phyloP scores from a whole-genome alignment of 306 rosid genomes.

The Medicago lupulina region DNA sequence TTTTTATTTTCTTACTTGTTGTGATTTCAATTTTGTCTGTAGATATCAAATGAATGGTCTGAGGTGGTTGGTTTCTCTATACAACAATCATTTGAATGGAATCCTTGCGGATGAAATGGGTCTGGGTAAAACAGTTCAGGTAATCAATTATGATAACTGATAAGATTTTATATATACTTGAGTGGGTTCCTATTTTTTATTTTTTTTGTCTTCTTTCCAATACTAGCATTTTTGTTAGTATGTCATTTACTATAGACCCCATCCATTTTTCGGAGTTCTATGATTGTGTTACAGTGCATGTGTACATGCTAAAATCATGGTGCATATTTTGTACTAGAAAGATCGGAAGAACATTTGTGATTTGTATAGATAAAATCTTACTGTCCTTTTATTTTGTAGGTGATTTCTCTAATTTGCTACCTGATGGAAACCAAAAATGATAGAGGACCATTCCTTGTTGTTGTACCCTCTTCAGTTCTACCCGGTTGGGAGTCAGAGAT shows the following conservation, averaged over 20 bases:
- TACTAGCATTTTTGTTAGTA: neutral
- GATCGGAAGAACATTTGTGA: slow-evolving; percentile 11
- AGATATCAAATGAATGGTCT: slow-evolving; percentile 99
- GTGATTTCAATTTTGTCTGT: slow-evolving; percentile 44
- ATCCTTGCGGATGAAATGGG: slow-evolving; percentile 99
- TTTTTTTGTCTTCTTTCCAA: neutral
- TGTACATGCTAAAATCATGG: slow-evolving; percentile 23
- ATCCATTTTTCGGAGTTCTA: slow-evolving; percentile 9
- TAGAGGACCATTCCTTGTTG: slow-evolving; percentile 98
- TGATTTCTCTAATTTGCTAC: slow-evolving; percentile 93
- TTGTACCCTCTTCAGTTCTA: slow-evolving; percentile 96
- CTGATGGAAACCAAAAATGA: slow-evolving; percentile 98
- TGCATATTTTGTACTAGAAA: slow-evolving; percentile 28
- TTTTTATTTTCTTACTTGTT: slow-evolving; percentile 35
- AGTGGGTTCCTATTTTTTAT: slow-evolving; percentile 11
- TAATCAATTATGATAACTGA: slow-evolving; percentile 42
- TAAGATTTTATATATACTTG: slow-evolving; percentile 1
- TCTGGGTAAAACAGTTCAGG: slow-evolving; percentile 99
- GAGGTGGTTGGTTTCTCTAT: slow-evolving; percentile 96
- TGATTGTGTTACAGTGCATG: slow-evolving; percentile 16
- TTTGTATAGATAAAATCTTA: slow-evolving; percentile 31
- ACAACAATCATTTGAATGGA: slow-evolving; percentile 97
- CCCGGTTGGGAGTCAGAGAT: slow-evolving; percentile 99
- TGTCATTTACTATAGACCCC: slow-evolving; percentile 11
- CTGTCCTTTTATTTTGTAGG: slow-evolving; percentile 56